Evolutionary conservation across 202 grass and related monocot species (phyloP).

Genomic region (Eragrostis tef): DNA sequence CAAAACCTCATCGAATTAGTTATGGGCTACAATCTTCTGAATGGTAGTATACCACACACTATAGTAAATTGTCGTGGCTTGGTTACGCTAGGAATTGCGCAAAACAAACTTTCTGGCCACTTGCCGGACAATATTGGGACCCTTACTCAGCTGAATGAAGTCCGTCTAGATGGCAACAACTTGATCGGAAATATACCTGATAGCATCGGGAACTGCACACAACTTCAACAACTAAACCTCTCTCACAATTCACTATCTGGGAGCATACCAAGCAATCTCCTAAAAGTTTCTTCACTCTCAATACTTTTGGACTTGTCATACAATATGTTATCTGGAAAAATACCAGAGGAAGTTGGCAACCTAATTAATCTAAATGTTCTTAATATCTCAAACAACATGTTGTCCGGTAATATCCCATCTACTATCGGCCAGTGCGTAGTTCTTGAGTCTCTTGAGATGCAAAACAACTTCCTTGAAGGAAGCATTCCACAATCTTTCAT

Average conservation of each 20-base stretch:
- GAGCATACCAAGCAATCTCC: slow-evolving; percentile 43
- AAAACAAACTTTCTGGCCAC: slow-evolving; percentile 45
- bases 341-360: slow-evolving; percentile 44
- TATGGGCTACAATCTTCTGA: slow-evolving; percentile 44
- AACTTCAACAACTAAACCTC: slow-evolving; percentile 34
- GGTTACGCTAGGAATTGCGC: slow-evolving; percentile 22
- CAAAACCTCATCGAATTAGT: slow-evolving; percentile 23
- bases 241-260: slow-evolving; percentile 45
- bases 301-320: slow-evolving; percentile 44
- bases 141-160: slow-evolving; percentile 25
- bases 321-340: slow-evolving; percentile 42
- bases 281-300: slow-evolving; percentile 46
- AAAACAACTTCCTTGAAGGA: slow-evolving; percentile 42
- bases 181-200: slow-evolving; percentile 38
- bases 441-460: slow-evolving; percentile 42
- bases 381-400: slow-evolving; percentile 39
- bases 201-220: slow-evolving; percentile 12
- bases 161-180: slow-evolving; percentile 47
- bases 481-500: slow-evolving; percentile 44
- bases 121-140: slow-evolving; percentile 45
- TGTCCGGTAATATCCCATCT: slow-evolving; percentile 44
- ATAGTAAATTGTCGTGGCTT: slow-evolving; percentile 50
- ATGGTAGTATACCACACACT: slow-evolving; percentile 36
- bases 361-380: slow-evolving; percentile 34
- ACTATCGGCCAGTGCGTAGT: slow-evolving; percentile 48